A percentile compares a stretch with the other conserved stretches of the same genome.
Evolutionary conservation across 2,329 filamentous ascomycete species (phyloP).

Genomic region (Curvularia eragrostidis): DNA sequence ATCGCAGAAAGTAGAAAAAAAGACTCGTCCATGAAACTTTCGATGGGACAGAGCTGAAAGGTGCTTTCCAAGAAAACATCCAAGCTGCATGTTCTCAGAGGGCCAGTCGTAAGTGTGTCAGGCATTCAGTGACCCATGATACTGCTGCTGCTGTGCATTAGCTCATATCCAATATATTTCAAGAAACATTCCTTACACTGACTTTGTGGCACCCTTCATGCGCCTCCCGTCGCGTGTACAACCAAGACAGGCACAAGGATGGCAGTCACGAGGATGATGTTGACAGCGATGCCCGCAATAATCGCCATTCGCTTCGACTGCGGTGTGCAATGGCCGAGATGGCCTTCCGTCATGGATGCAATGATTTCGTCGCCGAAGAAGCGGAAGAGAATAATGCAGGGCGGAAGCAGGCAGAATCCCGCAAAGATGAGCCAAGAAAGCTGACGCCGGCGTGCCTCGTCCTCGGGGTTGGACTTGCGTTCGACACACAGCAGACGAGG

Average conservation of each 20-base stretch:
- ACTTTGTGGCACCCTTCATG: constrained; percentile 14
- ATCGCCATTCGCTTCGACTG: constrained; percentile 43
- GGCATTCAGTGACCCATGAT: not conserved
- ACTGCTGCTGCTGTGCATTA: constrained; percentile 2
- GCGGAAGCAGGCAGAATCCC: constrained; percentile 45
- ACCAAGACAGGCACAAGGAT: constrained; percentile 39
- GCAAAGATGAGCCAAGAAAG: constrained; percentile 46
- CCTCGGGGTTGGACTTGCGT: constrained; percentile 28
- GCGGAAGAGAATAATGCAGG: constrained; percentile 48
- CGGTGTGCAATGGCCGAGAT: constrained; percentile 37
- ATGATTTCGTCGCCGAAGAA: constrained; percentile 44
- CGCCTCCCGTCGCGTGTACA: constrained; percentile 27
- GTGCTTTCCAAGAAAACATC: not conserved
- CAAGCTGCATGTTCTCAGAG: not conserved
- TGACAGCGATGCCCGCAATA: constrained; percentile 40
- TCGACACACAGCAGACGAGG: constrained; percentile 43
- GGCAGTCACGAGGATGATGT: constrained; percentile 29
- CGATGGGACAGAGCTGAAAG: not conserved
- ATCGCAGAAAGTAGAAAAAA: not conserved
- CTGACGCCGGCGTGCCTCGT: constrained; percentile 36
- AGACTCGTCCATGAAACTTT: too few species aligned
- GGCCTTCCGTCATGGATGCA: constrained; percentile 38
- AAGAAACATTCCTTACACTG: not conserved
- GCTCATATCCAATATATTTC: not conserved
- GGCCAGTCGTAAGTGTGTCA: too few species aligned